Evolutionary conservation across 495 filamentous ascomycete genomes (phyloP).

Genomic region (Aspergillus panamensis): DNA sequence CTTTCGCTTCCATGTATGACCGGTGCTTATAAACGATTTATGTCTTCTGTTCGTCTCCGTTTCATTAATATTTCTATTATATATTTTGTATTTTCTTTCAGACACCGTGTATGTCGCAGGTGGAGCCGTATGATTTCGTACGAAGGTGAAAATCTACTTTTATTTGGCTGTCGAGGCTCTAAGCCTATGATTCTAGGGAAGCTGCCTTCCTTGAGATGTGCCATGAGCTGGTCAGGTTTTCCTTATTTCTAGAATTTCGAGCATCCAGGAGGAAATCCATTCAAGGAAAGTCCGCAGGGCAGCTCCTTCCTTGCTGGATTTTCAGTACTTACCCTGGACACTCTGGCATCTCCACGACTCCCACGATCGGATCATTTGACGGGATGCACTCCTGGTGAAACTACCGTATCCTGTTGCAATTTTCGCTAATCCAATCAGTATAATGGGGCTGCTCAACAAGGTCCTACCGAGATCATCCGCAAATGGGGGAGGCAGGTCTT

Average conservation of each 20-base stretch:
- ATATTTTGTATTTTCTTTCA: conserved; percentile 3
- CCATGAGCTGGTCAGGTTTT: neutral
- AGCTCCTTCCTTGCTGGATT: no score
- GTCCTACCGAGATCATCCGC: conserved; percentile 10
- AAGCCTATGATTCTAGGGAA: neutral
- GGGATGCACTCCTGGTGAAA: no score
- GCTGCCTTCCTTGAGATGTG: neutral
- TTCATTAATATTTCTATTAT: conserved; percentile 1
- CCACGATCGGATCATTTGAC: no score
- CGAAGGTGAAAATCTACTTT: neutral
- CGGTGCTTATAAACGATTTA: neutral
- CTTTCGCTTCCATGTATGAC: neutral
- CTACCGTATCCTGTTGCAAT: no score
- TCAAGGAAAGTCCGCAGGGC: neutral
- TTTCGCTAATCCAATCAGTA: neutral
- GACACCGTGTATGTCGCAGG: conserved; percentile 7
- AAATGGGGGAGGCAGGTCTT: neutral
- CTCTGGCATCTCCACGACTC: no score
- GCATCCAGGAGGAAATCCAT: neutral
- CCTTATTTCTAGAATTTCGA: no score
- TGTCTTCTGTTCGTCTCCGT: neutral
- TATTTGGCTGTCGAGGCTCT: neutral
- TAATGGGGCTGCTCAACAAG: conserved; percentile 13
- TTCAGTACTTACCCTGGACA: no score
- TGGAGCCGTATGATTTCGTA: conserved; percentile 11